These are phyloP conservation scores for Scytalidium sp. DNA, from an alignment of 2,329 filamentous ascomycete species.

Conservation along the genomic window DNA sequence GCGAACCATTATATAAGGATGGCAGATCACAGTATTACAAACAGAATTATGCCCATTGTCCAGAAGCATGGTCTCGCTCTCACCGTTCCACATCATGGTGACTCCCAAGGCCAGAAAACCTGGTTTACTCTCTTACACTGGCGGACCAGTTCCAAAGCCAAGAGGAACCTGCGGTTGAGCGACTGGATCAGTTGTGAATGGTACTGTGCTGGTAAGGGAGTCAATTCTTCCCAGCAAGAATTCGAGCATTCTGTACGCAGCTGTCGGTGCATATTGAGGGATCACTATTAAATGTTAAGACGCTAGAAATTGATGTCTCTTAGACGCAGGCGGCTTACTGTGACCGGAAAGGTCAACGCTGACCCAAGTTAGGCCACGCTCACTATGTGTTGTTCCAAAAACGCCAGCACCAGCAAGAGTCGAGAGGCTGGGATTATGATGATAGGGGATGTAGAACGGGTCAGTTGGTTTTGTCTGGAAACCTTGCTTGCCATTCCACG, in stretches of 20 bases:
- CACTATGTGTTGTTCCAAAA: conserved; percentile 67
- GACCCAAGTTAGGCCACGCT: conserved; percentile 73
- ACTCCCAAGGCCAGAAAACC: too few species aligned
- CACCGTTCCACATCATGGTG: too few species aligned
- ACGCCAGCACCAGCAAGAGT: conserved; percentile 66
- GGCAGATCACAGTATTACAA: too few species aligned
- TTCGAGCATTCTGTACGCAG: conserved; percentile 70
- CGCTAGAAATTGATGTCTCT: not conserved
- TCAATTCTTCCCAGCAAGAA: conserved; percentile 69
- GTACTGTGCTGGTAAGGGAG: conserved; percentile 41
- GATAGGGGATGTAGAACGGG: conserved; percentile 41
- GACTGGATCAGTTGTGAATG: conserved; percentile 31
- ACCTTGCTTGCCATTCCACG: conserved; percentile 59
- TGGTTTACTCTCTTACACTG: conserved; percentile 4
- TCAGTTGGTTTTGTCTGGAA: conserved; percentile 45
- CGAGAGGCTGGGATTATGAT: conserved; percentile 67
- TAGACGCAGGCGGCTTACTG: conserved; percentile 40
- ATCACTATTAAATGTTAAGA: conserved; percentile 22
- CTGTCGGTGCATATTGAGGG: conserved; percentile 65
- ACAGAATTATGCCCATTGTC: too few species aligned
- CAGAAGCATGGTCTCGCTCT: too few species aligned
- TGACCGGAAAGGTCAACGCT: conserved; percentile 64
- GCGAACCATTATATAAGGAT: too few species aligned
- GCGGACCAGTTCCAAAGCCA: conserved; percentile 15
- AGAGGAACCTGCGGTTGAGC: conserved; percentile 12